Conservation (phyloP, 495 filamentous ascomycete species). For the Penicillium steckii region DNA sequence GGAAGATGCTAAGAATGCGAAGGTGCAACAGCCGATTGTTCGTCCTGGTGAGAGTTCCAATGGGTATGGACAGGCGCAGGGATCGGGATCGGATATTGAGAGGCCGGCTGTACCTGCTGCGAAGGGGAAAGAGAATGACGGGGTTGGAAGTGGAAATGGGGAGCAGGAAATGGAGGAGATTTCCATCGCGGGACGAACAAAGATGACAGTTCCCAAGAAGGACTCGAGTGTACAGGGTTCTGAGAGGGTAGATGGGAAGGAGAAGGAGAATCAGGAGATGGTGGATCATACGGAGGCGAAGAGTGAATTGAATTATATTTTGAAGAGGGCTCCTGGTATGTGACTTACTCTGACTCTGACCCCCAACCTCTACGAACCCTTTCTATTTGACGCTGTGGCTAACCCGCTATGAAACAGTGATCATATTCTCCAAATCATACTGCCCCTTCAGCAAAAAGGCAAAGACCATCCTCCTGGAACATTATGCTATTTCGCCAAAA, state of each 20-base stretch:
- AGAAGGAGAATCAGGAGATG: slow-evolving; percentile 13
- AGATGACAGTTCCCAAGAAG: slow-evolving; percentile 50
- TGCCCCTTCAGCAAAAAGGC: slow-evolving; percentile 82
- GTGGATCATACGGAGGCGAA: slow-evolving; percentile 39
- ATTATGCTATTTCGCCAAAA: slow-evolving; percentile 76
- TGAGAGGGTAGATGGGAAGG: slow-evolving; percentile 17
- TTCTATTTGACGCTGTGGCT: too few relatives aligned
- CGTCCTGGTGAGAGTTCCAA: slow-evolving; percentile 33
- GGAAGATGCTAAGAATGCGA: slow-evolving; percentile 28
- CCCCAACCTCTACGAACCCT: not conserved
- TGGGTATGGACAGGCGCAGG: slow-evolving; percentile 19
- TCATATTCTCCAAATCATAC: slow-evolving; percentile 94
- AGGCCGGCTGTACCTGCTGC: slow-evolving; percentile 46
- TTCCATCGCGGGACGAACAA: slow-evolving; percentile 66
- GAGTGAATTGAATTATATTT: slow-evolving; percentile 66
- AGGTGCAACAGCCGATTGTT: slow-evolving; percentile 33
- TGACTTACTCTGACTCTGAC: slow-evolving; percentile 9
- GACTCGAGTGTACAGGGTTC: slow-evolving; percentile 9
- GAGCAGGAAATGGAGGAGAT: slow-evolving; percentile 42
- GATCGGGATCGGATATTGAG: slow-evolving; percentile 43
- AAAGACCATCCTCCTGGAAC: slow-evolving; percentile 76
- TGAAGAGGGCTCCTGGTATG: slow-evolving; percentile 80
- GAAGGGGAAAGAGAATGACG: slow-evolving; percentile 22
- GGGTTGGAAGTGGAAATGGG: not conserved
- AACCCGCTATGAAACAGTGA: too few relatives aligned